Conservation (phyloP, 176 grass and related monocot species). For the Lolium multiflorum region DNA sequence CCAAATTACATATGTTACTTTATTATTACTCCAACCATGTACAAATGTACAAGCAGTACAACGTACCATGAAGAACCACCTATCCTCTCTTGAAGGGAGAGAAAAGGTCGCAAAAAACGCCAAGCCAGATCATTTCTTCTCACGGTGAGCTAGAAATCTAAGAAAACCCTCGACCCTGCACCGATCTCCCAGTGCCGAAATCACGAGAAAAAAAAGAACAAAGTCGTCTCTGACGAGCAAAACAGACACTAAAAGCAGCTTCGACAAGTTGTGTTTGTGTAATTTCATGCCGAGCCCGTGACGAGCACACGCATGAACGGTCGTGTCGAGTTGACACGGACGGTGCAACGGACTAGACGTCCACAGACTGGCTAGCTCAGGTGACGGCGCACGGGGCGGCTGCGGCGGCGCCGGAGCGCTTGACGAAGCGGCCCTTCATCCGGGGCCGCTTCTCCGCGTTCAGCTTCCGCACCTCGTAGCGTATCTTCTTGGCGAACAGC, state of each 20-base stretch:
- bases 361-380: neutral
- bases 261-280: slow-evolving; percentile 47
- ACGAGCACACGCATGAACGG: neutral
- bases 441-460: slow-evolving; percentile 97
- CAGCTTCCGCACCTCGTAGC: slow-evolving; percentile 97
- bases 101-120: neutral
- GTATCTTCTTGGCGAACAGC: slow-evolving; percentile 98
- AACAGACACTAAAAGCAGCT: slow-evolving; percentile 26
- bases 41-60: slow-evolving; percentile 26
- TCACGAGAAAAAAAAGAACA: neutral
- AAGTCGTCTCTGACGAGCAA: neutral
- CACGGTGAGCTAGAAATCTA: neutral
- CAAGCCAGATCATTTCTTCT: slow-evolving; percentile 19
- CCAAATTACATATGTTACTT: neutral
- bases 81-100: slow-evolving; percentile 1
- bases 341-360: neutral
- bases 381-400: slow-evolving; percentile 41
- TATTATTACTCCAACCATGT: slow-evolving; percentile 11
- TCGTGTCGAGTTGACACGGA: neutral
- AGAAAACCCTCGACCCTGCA: neutral
- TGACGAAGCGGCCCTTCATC: slow-evolving; percentile 98
- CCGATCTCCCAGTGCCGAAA: neutral
- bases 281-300: slow-evolving; percentile 47
- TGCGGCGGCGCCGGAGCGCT: slow-evolving; percentile 43
- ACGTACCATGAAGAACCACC: slow-evolving; percentile 21